Base-by-base conservation (phyloP, 345 rosid genomes). In the Hibiscus mutabilis region DNA sequence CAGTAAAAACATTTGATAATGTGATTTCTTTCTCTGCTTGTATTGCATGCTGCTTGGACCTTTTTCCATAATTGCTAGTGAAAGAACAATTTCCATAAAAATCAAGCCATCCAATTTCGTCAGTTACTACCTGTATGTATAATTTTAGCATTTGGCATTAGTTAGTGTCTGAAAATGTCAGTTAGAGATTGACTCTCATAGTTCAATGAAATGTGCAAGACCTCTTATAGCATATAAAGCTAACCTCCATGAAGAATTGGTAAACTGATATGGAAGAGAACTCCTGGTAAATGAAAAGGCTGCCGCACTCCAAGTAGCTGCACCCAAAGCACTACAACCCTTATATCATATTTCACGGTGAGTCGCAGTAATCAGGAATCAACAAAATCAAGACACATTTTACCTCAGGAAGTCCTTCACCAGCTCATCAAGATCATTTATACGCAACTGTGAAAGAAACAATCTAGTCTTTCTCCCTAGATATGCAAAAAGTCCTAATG, bases 101-200 rank as follows among this genome's bases (percentile, higher is more conserved):
- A 70, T 87, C 91, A 21, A 89, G 86, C 91, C 94, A 89, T 67
- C 87, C 91, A 35, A 89, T 84, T 80, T 89, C 91, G 76, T 89
- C 89, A 15, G 64, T 78, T 52, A 86, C 86, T 57, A 89, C 71
- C 91, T 89, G 84, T 22, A 75, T 74, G 49, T 57, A 51, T 59
- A 59, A 42, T 49, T 59, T 67, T 24, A 21, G 42, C 24, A 2
- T 25, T 59, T 6, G 3, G 3, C 1, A 4, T 71, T 71, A 24
- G 31, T n/a, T 60, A 70, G 42, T 57, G 25, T 11, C 16, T 40
- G 27, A 25, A 10, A 27, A 8, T 6, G 55, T n/a, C 16, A 11
- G 10, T 59, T 63, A 21, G 59, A 49, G 35, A 63, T 63, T 4
- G 44, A 37, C 27, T 18, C 67, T 63, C 40, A 37, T 18, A 35